Base-by-base conservation (phyloP, 179 eudicot species). In the Vitellaria paradoxa region DNA sequence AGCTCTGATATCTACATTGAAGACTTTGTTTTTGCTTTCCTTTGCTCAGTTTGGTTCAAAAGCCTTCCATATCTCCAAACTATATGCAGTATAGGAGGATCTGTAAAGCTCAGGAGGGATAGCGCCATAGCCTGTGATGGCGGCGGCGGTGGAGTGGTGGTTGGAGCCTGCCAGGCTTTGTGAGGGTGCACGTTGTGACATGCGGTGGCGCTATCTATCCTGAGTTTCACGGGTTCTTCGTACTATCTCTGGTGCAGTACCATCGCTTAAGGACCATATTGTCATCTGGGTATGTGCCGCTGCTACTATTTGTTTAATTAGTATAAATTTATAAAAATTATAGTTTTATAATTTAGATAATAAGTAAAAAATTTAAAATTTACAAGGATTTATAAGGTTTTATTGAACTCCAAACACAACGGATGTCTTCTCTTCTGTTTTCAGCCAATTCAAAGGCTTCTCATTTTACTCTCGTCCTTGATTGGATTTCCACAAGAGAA, bases 51-150 rank as follows among this genome's bases (percentile, higher is more conserved):
- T 70, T 2, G 23, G 40, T 7, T 23, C 9, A 7, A 9, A 15
- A 42, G 12, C 15, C 8, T 49, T 12, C 23, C 37, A 11, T 9
- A 26, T 50, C 2, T 23, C 45, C 37, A 45, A 21, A 9, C 8
- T 63, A 2, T 2, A 24, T 26, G 47, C 60, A 62, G 84, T 81
- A 74, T 45, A 46, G 85, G 78, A 78, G 82, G 80, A 84, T 81
- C 91, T 82, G 83, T 89, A 81, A 89, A 89, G 93, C 91, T 88
- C 93, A 88, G 93, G 91, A 88, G 93, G 91, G 93, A 88, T 88
- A 89, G 93, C 89, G 87, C 89, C 93, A 65, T 81, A 24, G 75
- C 69, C 68, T 64, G 2, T 18, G 56, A 47, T 9, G 52, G 23
- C 26, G 52, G 70, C 18, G n/a, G n/a, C n/a, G 68, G 68, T 7